A percentile compares a stretch with the other conserved stretches of the same genome.
These are phyloP conservation scores for Cutaneotrichosporon cavernicola DNA, from an alignment of 1,284 basidiomycete species.

Conservation along the genomic window DNA sequence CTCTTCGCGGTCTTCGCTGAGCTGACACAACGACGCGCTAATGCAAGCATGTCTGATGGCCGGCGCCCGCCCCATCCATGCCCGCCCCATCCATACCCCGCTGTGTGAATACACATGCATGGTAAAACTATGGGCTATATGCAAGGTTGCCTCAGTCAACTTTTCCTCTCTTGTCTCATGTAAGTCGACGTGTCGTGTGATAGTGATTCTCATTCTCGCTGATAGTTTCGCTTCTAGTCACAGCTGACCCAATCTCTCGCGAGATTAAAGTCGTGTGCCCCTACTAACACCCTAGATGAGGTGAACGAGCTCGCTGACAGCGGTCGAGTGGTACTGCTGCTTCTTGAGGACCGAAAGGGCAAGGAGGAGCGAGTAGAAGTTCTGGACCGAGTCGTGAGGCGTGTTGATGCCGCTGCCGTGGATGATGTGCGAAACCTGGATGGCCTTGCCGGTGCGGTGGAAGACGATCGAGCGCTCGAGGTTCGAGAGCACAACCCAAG, in stretches of 20 bases:
- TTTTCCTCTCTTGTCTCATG: not conserved
- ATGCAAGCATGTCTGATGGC: no score
- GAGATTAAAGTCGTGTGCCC: no score
- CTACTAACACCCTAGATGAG: constrained; percentile 10
- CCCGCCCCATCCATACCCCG: not conserved
- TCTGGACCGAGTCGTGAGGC: constrained; percentile 23
- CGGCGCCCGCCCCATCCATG: not conserved
- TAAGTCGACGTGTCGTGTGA: not conserved
- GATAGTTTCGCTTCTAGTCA: not conserved
- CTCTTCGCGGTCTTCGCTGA: no score
- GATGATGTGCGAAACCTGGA: constrained; percentile 23
- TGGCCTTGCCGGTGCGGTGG: constrained; percentile 19
- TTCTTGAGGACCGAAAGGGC: constrained; percentile 23
- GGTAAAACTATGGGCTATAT: constrained; percentile 1
- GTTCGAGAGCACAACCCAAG: constrained; percentile 24
- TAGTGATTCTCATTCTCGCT: not conserved
- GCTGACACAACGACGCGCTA: no score
- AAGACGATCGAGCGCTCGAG: constrained; percentile 24
- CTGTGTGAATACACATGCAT: not conserved
- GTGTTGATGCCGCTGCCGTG: constrained; percentile 15
- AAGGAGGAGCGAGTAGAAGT: constrained; percentile 25
- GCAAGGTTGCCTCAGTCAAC: not conserved
- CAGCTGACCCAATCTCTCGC: not conserved
- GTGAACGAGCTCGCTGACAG: constrained; percentile 15
- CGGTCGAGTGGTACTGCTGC: constrained; percentile 20